Evolutionary conservation across 345 rosid species (phyloP).

Genomic region (Angophora floribunda): DNA sequence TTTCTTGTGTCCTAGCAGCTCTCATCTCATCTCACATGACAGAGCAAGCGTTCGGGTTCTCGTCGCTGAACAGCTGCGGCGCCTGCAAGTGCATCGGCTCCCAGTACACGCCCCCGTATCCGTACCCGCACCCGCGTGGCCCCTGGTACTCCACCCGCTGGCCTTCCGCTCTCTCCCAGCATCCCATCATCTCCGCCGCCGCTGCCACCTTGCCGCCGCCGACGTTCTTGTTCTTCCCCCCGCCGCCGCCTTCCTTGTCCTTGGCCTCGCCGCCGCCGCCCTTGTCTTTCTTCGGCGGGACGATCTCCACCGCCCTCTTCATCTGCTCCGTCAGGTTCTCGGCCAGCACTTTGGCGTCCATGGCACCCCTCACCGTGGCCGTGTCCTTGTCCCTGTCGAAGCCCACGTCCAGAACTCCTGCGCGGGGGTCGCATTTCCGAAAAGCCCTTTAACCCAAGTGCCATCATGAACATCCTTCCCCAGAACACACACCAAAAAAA

Average conservation of each 20-base stretch:
- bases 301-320: conserved; percentile 26
- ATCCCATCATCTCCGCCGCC: neutral
- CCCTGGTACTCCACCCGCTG: neutral
- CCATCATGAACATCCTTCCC: neutral
- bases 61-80: conserved; percentile 9
- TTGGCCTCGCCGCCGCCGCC: conserved; percentile 12
- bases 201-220: neutral
- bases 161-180: neutral
- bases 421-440: neutral
- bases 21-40: neutral
- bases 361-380: conserved; percentile 32
- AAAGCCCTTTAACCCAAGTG: neutral
- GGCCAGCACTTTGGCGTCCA: conserved; percentile 28
- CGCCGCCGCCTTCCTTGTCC: conserved; percentile 1
- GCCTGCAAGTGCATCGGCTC: neutral
- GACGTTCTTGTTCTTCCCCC: neutral
- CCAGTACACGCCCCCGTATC: neutral
- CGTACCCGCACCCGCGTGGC: neutral
- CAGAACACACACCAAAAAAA: neutral
- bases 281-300: conserved; percentile 22
- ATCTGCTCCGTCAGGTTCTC: conserved; percentile 16
- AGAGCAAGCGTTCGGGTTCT: conserved; percentile 17
- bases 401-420: conserved; percentile 21
- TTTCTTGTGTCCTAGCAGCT: neutral
- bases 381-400: conserved; percentile 28